These are phyloP conservation scores for Casuarina equisetifolia DNA, from an alignment of 306 rosid species.

Conservation along the genomic window DNA sequence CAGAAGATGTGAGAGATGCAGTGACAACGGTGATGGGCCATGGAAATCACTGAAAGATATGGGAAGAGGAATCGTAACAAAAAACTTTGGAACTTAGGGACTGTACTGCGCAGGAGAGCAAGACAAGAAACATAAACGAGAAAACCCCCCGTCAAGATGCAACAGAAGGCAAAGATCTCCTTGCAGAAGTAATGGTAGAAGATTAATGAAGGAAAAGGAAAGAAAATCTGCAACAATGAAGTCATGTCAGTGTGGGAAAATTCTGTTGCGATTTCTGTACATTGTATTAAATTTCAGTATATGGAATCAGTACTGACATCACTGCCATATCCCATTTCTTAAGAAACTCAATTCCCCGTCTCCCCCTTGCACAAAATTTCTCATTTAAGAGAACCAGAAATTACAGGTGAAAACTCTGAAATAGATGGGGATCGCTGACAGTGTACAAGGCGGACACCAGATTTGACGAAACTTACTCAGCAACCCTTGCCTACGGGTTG, in stretches of 20 bases:
- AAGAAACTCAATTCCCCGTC: slow-evolving; percentile 22
- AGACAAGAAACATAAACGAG: not conserved
- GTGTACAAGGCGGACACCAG: not conserved
- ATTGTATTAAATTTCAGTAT: slow-evolving; percentile 45
- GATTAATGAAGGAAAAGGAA: too few relatives aligned
- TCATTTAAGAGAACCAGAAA: slow-evolving; percentile 3
- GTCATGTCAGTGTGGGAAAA: slow-evolving; percentile 17
- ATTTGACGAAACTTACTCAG: not conserved
- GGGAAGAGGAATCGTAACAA: not conserved
- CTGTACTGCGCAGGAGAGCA: not conserved
- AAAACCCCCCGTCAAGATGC: not conserved
- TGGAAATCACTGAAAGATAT: slow-evolving; percentile 43
- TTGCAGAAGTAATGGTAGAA: not conserved
- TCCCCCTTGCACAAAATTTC: slow-evolving; percentile 16
- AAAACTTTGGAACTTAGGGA: not conserved
- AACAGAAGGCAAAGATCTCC: not conserved
- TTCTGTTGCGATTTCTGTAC: slow-evolving; percentile 51
- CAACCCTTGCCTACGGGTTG: slow-evolving; percentile 54
- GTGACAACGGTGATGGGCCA: slow-evolving; percentile 11
- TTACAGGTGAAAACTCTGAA: not conserved
- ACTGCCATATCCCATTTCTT: slow-evolving; percentile 24
- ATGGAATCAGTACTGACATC: slow-evolving; percentile 46
- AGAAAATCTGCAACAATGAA: slow-evolving; percentile 9
- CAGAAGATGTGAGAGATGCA: slow-evolving; percentile 20
- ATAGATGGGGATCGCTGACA: not conserved